A percentile compares a stretch with the other conserved stretches of the same genome.
phyloP scores from a whole-genome alignment of 2,329 filamentous ascomycete species.

The Claviceps cyperi region DNA sequence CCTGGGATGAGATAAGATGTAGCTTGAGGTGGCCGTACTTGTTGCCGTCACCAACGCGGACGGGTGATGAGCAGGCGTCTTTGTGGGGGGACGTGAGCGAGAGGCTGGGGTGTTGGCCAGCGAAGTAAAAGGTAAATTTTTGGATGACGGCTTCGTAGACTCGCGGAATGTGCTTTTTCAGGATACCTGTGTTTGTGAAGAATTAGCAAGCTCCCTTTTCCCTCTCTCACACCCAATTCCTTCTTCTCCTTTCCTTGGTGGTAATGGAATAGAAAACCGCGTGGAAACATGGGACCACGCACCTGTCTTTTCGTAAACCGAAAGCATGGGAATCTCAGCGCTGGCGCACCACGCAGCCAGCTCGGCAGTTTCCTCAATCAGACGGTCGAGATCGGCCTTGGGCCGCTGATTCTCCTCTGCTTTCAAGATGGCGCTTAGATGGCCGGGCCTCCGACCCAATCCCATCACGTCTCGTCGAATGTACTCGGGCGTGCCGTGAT shows the following conservation, averaged over 20 bases:
- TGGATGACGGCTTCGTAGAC: constrained; percentile 65
- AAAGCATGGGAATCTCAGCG: constrained; percentile 74
- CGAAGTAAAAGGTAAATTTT: constrained; percentile 81
- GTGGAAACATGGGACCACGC: constrained; percentile 14
- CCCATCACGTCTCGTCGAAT: constrained; percentile 75
- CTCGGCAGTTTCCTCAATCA: constrained; percentile 85
- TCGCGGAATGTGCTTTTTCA: constrained; percentile 81
- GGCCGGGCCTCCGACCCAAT: constrained; percentile 61
- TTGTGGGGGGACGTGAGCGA: constrained; percentile 35
- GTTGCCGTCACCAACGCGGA: constrained; percentile 15
- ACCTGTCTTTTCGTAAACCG: constrained; percentile 88
- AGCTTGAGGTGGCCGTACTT: constrained; percentile 36
- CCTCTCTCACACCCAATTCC: too few relatives aligned
- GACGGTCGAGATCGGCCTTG: constrained; percentile 60
- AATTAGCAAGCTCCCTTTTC: not conserved
- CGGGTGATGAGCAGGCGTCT: constrained; percentile 20
- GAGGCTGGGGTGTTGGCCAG: constrained; percentile 55
- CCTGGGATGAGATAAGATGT: constrained; percentile 71
- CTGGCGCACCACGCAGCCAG: constrained; percentile 87
- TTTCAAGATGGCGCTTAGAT: constrained; percentile 75
- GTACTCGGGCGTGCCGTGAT: constrained; percentile 87
- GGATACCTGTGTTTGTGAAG: constrained; percentile 43
- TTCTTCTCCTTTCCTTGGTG: not conserved
- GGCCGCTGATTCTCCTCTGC: constrained; percentile 55
- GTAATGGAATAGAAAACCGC: not conserved